A percentile compares a stretch with the other conserved stretches of the same genome.
phyloP scores from a whole-genome alignment of 208 protist species.

The Willaertia magna region DNA sequence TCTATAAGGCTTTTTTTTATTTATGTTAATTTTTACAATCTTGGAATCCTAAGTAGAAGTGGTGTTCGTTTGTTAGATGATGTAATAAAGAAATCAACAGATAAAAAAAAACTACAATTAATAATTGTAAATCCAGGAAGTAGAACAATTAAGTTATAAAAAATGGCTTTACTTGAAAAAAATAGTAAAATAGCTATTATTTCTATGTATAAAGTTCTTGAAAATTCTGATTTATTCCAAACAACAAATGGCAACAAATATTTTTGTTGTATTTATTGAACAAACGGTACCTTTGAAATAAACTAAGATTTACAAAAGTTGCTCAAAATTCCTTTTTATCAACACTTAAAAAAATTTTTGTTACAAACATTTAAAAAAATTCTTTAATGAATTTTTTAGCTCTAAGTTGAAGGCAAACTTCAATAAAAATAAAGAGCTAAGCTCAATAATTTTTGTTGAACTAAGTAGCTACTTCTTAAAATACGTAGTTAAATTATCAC shows the following conservation, averaged over 20 bases:
- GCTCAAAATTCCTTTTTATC: neutral
- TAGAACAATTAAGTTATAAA: no score
- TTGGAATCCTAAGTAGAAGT: no score
- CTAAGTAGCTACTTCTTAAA: no score
- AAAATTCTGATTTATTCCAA: neutral
- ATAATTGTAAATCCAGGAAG: neutral
- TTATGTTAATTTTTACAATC: no score
- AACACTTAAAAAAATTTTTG: no score
- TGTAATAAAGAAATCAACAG: neutral
- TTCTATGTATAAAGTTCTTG: neutral
- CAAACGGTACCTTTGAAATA: neutral
- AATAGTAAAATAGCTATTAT: neutral
- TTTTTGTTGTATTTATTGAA: neutral
- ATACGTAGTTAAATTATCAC: no score
- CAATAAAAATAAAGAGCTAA: no score
- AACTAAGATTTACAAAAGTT: constrained; percentile 1
- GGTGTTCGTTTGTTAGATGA: neutral
- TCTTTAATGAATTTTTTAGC: no score
- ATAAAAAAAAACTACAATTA: neutral
- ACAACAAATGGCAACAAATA: neutral
- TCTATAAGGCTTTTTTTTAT: no score
- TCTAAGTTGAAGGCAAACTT: no score
- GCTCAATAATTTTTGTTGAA: no score
- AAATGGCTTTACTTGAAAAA: neutral
- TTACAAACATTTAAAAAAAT: no score